Base-by-base conservation (phyloP, 2,329 filamentous ascomycete genomes). In the Karstenula rhodostoma region DNA sequence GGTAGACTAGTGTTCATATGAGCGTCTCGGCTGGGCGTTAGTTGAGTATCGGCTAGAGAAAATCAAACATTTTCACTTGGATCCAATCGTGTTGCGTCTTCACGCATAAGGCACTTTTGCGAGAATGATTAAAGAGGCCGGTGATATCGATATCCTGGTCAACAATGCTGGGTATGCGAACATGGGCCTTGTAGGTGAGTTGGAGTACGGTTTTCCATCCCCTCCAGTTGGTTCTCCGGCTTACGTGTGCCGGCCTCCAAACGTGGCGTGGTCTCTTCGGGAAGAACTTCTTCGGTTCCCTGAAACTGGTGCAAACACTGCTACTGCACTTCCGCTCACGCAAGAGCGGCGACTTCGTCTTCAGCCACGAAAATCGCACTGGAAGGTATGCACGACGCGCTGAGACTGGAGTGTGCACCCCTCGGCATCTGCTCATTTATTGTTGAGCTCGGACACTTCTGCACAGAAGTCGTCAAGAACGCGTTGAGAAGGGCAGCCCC, bases 361-460 rank as follows among this genome's bases (percentile, higher is more conserved):
- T 47, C 44, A 47, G 23, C 44, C 10, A 47, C 44, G 22, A 47
- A 47, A n/a, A 27, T 47, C 44, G 44, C 44, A 27, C 17, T 47
- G 7, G 44, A 47, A 29, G 23, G 44, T 22, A 3, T 47, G 22
- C 44, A 47, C 22, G 44, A 47, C 17, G 44, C 13, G 23, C 23
- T 47, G 2, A 15, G 4, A 5, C 12, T 5, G 9, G 44, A 47
- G 13, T 2, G 17, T 5, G 23, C 23, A n/a, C 44, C 17, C 5
- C 27, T 47, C 9, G 23, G 23, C 1, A 47, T 47, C 13, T 22
- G 44, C 13, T 47, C 44, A 3, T 10, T 47, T 22, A 47, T 47
- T 22, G 27, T 47, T 22, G 44, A 47, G 44, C 44, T 22, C 4
- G 44, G 44, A 8, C 13, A 27, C 22, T 47, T 22, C 23, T 22